A percentile compares a stretch with the other conserved stretches of the same genome.
Evolutionary conservation across 108 stramenopile genomes (phyloP).

Genomic region (Nannochloropsis salina): DNA sequence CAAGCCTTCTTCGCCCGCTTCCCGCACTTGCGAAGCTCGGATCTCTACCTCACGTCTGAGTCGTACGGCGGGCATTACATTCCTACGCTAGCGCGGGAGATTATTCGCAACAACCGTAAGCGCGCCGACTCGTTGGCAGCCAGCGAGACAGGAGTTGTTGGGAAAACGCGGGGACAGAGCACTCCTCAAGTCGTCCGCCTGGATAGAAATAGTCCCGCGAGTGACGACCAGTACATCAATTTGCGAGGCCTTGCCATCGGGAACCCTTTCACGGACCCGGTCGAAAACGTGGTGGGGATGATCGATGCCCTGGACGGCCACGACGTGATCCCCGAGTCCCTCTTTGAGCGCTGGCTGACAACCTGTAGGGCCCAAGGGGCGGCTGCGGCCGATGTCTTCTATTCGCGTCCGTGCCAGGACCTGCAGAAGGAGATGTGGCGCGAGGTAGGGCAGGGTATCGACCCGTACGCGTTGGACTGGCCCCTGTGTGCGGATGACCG

Average conservation of each 20-base stretch:
- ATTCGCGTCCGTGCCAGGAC: slow-evolving; percentile 38
- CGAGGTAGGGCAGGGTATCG: slow-evolving; percentile 50
- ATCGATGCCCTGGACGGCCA: slow-evolving; percentile 34
- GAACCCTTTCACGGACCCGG: slow-evolving; percentile 55
- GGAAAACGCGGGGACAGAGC: background rate
- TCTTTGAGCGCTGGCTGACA: slow-evolving; percentile 38
- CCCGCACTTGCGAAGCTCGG: slow-evolving; percentile 6
- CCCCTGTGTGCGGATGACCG: slow-evolving; percentile 58
- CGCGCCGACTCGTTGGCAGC: background rate
- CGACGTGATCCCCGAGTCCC: slow-evolving; percentile 60
- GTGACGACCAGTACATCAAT: slow-evolving; percentile 23
- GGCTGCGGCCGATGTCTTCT: background rate
- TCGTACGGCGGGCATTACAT: slow-evolving; percentile 50
- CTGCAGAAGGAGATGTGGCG: slow-evolving; percentile 48
- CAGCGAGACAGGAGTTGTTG: background rate
- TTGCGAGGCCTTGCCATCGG: slow-evolving; percentile 52
- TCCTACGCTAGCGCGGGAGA: slow-evolving; percentile 31
- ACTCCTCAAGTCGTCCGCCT: background rate
- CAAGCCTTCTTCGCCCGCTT: slow-evolving; percentile 22
- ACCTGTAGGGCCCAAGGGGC: slow-evolving; percentile 6
- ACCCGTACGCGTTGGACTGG: slow-evolving; percentile 69
- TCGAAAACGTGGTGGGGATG: slow-evolving; percentile 39
- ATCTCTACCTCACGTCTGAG: slow-evolving; percentile 38
- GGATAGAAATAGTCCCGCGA: too few species aligned
- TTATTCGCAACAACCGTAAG: slow-evolving; percentile 25